phyloP scores from a whole-genome alignment of 2,329 filamentous ascomycete species.

The Neoascochyta sp. region DNA sequence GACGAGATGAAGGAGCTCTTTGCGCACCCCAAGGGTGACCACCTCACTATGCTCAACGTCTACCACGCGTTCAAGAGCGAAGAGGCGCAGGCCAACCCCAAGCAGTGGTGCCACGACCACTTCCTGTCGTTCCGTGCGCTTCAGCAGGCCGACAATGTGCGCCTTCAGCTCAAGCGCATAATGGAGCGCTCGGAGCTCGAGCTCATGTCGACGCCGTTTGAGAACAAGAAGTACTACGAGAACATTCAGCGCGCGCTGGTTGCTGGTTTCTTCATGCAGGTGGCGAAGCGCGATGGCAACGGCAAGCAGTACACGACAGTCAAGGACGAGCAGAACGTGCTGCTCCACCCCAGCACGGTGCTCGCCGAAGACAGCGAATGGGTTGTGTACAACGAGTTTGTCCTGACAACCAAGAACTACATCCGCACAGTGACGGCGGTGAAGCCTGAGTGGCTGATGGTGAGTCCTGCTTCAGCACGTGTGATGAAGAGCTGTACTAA shows the following conservation, averaged over 20 bases:
- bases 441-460: slow-evolving; percentile 89
- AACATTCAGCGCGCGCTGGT: slow-evolving; percentile 93
- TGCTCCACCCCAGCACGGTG: slow-evolving; percentile 91
- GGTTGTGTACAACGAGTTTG: slow-evolving; percentile 98
- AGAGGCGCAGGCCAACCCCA: slow-evolving; percentile 66
- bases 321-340: slow-evolving; percentile 91
- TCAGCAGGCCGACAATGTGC: slow-evolving; percentile 90
- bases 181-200: slow-evolving; percentile 92
- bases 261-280: slow-evolving; percentile 98
- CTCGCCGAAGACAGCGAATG: slow-evolving; percentile 86
- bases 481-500: slow-evolving; percentile 6
- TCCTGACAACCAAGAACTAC: slow-evolving; percentile 96
- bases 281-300: slow-evolving; percentile 84
- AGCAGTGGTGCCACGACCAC: slow-evolving; percentile 95
- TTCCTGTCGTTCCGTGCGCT: slow-evolving; percentile 87
- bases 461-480: slow-evolving; percentile 45
- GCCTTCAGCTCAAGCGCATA: slow-evolving; percentile 84
- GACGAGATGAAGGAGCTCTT: slow-evolving; percentile 98
- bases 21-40: slow-evolving; percentile 87
- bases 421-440: slow-evolving; percentile 90
- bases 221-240: slow-evolving; percentile 95
- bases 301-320: slow-evolving; percentile 93
- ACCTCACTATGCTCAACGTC: slow-evolving; percentile 92
- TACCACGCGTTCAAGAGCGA: slow-evolving; percentile 93
- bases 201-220: slow-evolving; percentile 82